phyloP scores from a whole-genome alignment of 2,329 filamentous ascomycete species.

The Aspergillus sp. region DNA sequence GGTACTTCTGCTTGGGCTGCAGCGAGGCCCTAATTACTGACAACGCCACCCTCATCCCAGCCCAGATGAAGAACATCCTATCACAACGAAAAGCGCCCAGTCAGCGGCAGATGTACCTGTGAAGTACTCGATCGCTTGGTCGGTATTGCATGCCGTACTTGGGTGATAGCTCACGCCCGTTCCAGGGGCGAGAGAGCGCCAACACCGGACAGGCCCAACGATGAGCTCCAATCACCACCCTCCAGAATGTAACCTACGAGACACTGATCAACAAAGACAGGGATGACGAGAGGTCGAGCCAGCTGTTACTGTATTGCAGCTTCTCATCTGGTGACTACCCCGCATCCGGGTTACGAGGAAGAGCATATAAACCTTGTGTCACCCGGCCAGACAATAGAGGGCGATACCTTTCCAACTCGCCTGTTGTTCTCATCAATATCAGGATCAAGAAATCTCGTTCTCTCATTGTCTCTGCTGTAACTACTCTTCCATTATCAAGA shows the following conservation, averaged over 20 bases:
- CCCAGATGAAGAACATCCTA: neutral
- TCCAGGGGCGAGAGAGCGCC: slow-evolving; percentile 1
- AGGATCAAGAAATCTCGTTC: neutral
- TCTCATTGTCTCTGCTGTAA: neutral
- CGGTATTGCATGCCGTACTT: neutral
- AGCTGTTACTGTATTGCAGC: slow-evolving; percentile 4
- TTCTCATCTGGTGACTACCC: slow-evolving; percentile 24
- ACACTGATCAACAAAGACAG: slow-evolving; percentile 5
- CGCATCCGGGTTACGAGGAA: slow-evolving; percentile 20
- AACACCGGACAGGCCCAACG: neutral
- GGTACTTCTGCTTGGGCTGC: neutral
- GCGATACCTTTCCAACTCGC: neutral
- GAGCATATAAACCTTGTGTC: slow-evolving; percentile 23
- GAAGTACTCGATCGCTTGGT: neutral
- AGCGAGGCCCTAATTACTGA: neutral
- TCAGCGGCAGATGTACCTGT: neutral
- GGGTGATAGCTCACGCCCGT: slow-evolving; percentile 4
- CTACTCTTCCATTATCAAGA: neutral
- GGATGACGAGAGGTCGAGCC: slow-evolving; percentile 12
- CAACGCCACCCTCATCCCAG: slow-evolving; percentile 5
- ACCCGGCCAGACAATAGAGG: slow-evolving; percentile 4
- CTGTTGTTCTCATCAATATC: neutral
- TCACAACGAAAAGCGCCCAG: neutral
- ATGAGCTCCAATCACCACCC: slow-evolving; percentile 8
- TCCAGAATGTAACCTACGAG: slow-evolving; percentile 1